Percentiles rank a stretch among this genome's conserved stretches.
These are phyloP conservation scores for Volutella citrinella DNA, from an alignment of 2,329 filamentous ascomycete genomes.

Conservation along the genomic window DNA sequence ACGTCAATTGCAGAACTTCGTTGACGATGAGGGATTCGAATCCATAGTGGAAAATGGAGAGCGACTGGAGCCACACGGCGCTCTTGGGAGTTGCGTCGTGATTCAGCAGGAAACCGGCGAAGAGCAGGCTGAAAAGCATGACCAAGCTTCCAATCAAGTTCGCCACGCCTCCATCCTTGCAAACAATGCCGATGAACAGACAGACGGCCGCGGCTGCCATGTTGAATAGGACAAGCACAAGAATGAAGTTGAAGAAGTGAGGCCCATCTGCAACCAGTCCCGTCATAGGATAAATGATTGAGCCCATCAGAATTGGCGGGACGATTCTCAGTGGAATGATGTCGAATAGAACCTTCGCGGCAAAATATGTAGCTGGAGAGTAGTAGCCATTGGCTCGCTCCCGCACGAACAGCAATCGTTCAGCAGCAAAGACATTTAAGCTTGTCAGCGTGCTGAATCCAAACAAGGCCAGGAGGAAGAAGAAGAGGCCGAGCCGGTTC, in stretches of 20 bases:
- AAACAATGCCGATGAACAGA: constrained; percentile 93
- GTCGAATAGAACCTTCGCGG: constrained; percentile 96
- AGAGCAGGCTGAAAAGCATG: constrained; percentile 95
- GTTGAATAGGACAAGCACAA: constrained; percentile 94
- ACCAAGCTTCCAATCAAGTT: constrained; percentile 92
- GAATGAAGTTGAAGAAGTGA: constrained; percentile 87
- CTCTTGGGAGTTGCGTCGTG: constrained; percentile 86
- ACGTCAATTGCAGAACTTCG: constrained; percentile 84
- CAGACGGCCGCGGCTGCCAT: constrained; percentile 90
- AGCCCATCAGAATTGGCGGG: constrained; percentile 90
- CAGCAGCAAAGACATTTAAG: constrained; percentile 87
- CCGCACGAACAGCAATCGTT: constrained; percentile 85
- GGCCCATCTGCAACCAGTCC: constrained; percentile 77
- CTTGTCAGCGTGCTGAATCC: constrained; percentile 96
- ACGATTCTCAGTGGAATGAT: constrained; percentile 92
- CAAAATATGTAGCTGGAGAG: constrained; percentile 87
- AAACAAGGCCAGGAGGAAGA: constrained; percentile 93
- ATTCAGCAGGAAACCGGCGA: constrained; percentile 91
- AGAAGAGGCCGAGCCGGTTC: constrained; percentile 93
- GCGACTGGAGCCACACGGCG: constrained; percentile 83
- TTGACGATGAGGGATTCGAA: constrained; percentile 97
- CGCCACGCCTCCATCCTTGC: constrained; percentile 86
- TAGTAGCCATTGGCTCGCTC: constrained; percentile 98
- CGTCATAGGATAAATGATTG: constrained; percentile 97
- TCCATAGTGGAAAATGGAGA: constrained; percentile 97